These are phyloP conservation scores for Penicillium bovifimosum DNA, from an alignment of 495 filamentous ascomycete genomes.

Conservation along the genomic window DNA sequence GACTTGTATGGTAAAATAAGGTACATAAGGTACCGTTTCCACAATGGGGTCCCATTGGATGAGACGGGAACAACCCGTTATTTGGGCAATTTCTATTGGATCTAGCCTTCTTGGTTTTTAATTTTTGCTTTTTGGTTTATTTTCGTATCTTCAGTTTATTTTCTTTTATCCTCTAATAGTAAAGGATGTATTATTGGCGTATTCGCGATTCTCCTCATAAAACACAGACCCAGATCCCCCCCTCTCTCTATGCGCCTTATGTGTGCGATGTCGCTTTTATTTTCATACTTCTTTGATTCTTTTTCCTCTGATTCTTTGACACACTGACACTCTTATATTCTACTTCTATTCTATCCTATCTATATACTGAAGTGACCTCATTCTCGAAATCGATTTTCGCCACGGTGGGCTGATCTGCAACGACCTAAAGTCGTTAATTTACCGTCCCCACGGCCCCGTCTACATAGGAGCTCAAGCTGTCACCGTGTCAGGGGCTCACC, in stretches of 20 bases:
- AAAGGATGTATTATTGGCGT: neutral
- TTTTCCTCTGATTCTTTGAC: neutral
- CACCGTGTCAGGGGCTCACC: slow-evolving; percentile 42
- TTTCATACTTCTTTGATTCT: neutral
- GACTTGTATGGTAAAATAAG: slow-evolving; percentile 4
- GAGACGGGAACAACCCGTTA: slow-evolving; percentile 12
- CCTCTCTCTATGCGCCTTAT: neutral
- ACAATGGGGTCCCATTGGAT: slow-evolving; percentile 13
- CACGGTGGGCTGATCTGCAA: slow-evolving; percentile 28
- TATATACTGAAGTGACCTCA: neutral
- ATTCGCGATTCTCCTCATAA: neutral
- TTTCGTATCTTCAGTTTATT: neutral
- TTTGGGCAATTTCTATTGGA: neutral
- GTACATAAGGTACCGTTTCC: slow-evolving; percentile 16
- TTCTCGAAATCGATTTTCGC: neutral
- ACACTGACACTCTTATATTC: neutral
- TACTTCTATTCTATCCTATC: neutral
- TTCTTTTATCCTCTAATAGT: neutral
- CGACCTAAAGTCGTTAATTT: slow-evolving; percentile 27
- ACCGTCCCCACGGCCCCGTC: slow-evolving; percentile 41
- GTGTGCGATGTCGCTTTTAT: neutral
- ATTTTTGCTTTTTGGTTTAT: neutral
- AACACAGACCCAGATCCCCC: neutral
- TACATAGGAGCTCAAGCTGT: slow-evolving; percentile 31
- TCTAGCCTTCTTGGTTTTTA: neutral